Conservation (phyloP, 1,139 yeast genomes). For the Debaryomycetaceae sp. region DNA sequence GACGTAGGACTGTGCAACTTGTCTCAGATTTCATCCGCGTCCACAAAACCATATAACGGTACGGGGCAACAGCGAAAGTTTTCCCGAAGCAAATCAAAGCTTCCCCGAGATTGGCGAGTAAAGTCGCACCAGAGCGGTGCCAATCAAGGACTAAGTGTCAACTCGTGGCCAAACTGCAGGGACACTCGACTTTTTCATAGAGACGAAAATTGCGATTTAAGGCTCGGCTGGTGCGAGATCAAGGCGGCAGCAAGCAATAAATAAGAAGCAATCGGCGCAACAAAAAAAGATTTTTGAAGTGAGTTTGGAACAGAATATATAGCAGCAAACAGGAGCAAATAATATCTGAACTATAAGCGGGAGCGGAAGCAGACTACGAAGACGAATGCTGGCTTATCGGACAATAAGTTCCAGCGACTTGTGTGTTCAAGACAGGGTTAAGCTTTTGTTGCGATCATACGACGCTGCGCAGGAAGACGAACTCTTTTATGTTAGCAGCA, state of each 20-base stretch:
- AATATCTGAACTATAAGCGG: background rate
- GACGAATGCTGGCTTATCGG: slow-evolving; percentile 3
- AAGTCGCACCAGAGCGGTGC: too few species aligned
- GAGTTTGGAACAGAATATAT: background rate
- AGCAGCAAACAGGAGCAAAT: too few species aligned
- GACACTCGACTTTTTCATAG: too few species aligned
- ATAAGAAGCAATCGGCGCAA: background rate
- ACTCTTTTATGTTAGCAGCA: slow-evolving; percentile 5
- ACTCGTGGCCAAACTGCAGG: too few species aligned
- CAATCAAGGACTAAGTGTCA: too few species aligned
- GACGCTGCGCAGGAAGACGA: slow-evolving; percentile 3
- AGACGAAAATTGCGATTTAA: background rate
- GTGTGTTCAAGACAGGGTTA: slow-evolving; percentile 5
- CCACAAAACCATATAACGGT: background rate
- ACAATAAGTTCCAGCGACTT: slow-evolving; percentile 9
- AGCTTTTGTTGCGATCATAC: slow-evolving; percentile 6
- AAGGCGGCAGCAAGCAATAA: background rate
- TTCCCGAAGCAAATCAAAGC: background rate
- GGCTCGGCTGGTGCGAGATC: background rate
- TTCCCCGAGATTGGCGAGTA: background rate
- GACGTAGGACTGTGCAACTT: background rate
- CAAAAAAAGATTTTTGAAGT: background rate
- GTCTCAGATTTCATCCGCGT: background rate
- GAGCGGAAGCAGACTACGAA: background rate
- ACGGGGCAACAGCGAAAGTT: background rate